Percentiles rank a stretch among this genome's conserved stretches.
phyloP scores from a whole-genome alignment of 768 basidiomycete species.

The Leccinum disarticulatum region DNA sequence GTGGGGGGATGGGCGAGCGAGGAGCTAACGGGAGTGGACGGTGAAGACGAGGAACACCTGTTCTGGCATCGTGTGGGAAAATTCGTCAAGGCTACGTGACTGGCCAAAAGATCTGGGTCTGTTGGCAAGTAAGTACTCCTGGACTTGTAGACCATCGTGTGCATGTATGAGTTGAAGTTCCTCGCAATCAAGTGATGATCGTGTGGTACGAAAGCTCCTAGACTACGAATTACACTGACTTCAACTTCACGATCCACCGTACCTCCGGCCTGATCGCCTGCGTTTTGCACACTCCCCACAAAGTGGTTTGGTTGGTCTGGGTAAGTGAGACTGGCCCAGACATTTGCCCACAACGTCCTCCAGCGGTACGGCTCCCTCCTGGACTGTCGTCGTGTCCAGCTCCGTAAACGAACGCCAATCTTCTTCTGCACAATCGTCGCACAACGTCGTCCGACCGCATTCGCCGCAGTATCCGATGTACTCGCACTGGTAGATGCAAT shows the following conservation, averaged over 20 bases:
- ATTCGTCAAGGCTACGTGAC: slow-evolving; percentile 46
- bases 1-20: slow-evolving; percentile 49
- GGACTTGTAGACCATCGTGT: no score
- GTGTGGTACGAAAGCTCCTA: no score
- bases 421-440: slow-evolving; percentile 29
- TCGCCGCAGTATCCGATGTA: slow-evolving; percentile 24
- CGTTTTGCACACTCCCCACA: slow-evolving; percentile 11
- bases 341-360: not conserved
- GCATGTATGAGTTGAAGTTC: no score
- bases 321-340: no score
- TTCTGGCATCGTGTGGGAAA: slow-evolving; percentile 61
- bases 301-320: not conserved
- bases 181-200: no score
- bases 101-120: no score
- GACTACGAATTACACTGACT: no score
- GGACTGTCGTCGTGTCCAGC: slow-evolving; percentile 13
- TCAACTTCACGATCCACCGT: no score
- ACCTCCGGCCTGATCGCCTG: not conserved
- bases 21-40: slow-evolving; percentile 48
- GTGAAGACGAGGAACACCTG: slow-evolving; percentile 54
- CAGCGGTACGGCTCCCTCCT: not conserved
- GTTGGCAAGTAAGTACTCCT: no score
- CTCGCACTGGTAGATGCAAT: slow-evolving; percentile 20
- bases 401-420: slow-evolving; percentile 6
- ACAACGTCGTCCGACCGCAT: slow-evolving; percentile 21